Evolutionary conservation across 2,329 filamentous ascomycete genomes (phyloP).

Genomic region (Cryphonectria parasitica): DNA sequence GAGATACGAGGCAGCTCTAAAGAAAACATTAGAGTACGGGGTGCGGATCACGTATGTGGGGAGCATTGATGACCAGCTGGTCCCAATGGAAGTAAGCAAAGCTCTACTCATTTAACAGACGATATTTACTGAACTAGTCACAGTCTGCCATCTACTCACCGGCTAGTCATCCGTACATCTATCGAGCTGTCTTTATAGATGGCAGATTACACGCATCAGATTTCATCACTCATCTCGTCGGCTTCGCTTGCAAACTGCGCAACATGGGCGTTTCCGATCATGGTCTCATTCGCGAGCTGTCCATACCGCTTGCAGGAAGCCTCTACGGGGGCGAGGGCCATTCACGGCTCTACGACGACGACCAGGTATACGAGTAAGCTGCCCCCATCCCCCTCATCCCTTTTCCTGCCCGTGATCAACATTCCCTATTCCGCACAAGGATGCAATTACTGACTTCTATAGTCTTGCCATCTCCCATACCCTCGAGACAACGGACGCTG

Average conservation of each 20-base stretch:
- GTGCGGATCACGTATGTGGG: slow-evolving; percentile 86
- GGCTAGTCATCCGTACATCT: slow-evolving; percentile 88
- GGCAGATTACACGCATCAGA: slow-evolving; percentile 89
- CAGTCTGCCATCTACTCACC: slow-evolving; percentile 83
- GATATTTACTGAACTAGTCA: background rate
- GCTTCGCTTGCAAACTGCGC: slow-evolving; percentile 89
- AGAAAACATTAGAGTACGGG: slow-evolving; percentile 75
- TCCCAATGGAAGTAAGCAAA: slow-evolving; percentile 76
- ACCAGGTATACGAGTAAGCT: slow-evolving; percentile 75
- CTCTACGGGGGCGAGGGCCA: slow-evolving; percentile 93
- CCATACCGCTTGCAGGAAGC: slow-evolving; percentile 83
- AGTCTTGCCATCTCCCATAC: slow-evolving; percentile 72
- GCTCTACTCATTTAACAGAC: slow-evolving; percentile 28
- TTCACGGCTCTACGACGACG: slow-evolving; percentile 89
- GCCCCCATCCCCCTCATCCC: background rate
- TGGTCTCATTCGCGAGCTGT: slow-evolving; percentile 88
- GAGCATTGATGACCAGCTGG: slow-evolving; percentile 95
- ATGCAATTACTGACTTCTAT: background rate
- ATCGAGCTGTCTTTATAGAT: slow-evolving; percentile 94
- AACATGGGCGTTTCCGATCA: slow-evolving; percentile 94
- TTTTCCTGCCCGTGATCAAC: background rate
- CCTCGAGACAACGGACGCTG: slow-evolving; percentile 68
- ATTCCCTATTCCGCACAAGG: too few species aligned
- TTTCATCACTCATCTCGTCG: slow-evolving; percentile 90
- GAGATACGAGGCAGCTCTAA: slow-evolving; percentile 76